These are phyloP conservation scores for Tanozyma kutaoensis DNA, from an alignment of 805 yeast species.

Conservation along the genomic window DNA sequence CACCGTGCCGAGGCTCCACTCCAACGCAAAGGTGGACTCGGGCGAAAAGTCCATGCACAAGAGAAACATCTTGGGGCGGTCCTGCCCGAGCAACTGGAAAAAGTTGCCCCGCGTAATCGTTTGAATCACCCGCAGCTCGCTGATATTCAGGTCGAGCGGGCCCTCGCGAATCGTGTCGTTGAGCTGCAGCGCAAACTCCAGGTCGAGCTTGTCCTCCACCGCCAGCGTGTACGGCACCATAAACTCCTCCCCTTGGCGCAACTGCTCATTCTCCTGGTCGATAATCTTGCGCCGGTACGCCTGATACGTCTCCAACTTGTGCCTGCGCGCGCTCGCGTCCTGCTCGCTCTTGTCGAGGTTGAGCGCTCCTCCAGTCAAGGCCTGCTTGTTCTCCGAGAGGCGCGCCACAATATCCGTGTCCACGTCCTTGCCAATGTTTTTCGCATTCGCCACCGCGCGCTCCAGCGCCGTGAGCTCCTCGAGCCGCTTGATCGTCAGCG, in stretches of 20 bases:
- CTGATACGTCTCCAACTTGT: slow-evolving; percentile 43
- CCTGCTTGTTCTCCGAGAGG: slow-evolving; percentile 22
- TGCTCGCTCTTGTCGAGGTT: slow-evolving; percentile 32
- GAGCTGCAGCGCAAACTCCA: slow-evolving; percentile 40
- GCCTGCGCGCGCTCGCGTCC: slow-evolving; percentile 32
- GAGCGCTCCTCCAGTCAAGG: slow-evolving; percentile 28
- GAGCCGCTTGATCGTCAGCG: slow-evolving; percentile 33
- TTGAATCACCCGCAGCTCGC: slow-evolving; percentile 48
- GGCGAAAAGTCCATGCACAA: slow-evolving; percentile 75
- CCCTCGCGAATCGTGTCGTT: slow-evolving; percentile 43
- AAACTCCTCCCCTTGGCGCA: slow-evolving; percentile 13
- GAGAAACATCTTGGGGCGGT: slow-evolving; percentile 42
- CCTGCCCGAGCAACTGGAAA: slow-evolving; percentile 23
- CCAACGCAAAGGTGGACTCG: slow-evolving; percentile 72
- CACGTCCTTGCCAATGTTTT: slow-evolving; percentile 22
- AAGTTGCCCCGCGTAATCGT: slow-evolving; percentile 61
- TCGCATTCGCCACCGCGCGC: slow-evolving; percentile 46
- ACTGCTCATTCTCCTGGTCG: slow-evolving; percentile 36
- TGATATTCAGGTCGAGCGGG: slow-evolving; percentile 36
- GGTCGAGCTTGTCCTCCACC: slow-evolving; percentile 49
- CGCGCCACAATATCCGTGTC: slow-evolving; percentile 19
- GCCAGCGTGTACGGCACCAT: slow-evolving; percentile 59
- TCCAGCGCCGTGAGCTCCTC: slow-evolving; percentile 47
- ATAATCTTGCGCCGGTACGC: slow-evolving; percentile 46
- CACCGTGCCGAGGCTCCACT: slow-evolving; percentile 81